Percentiles rank a stretch among this genome's conserved stretches.
These are phyloP conservation scores for Pezicula rhizophila DNA, from an alignment of 2,329 filamentous ascomycete species.

Conservation along the genomic window DNA sequence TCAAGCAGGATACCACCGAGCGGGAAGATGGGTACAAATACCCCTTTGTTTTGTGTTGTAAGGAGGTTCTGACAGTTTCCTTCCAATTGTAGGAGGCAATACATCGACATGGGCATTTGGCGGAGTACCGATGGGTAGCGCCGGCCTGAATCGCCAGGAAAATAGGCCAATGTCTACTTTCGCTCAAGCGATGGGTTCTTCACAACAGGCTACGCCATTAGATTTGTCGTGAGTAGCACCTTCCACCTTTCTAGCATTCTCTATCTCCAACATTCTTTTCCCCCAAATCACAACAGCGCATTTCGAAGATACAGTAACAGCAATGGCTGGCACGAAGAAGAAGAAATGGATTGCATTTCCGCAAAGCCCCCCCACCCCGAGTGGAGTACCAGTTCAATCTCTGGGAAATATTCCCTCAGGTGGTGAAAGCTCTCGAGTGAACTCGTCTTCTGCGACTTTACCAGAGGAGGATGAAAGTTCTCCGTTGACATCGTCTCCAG, in stretches of 20 bases:
- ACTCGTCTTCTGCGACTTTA: no score
- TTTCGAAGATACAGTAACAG: no score
- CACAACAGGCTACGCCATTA: conserved; percentile 54
- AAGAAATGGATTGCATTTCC: no score
- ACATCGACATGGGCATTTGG: conserved; percentile 53
- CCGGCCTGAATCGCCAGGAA: conserved; percentile 45
- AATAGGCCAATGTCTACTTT: conserved; percentile 58
- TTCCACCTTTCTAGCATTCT: conserved; percentile 11
- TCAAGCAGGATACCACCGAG: conserved; percentile 58
- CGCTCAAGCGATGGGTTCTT: conserved; percentile 57
- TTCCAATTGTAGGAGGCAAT: conserved; percentile 11
- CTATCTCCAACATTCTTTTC: not conserved
- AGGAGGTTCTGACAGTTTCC: not conserved
- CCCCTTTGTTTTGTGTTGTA: conserved; percentile 1
- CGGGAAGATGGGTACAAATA: conserved; percentile 55
- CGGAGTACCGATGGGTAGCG: conserved; percentile 53
- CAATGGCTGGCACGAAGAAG: no score
- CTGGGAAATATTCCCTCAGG: no score
- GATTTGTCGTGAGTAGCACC: conserved; percentile 56
- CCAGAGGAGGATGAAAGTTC: no score
- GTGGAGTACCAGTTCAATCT: no score
- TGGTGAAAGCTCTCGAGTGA: no score
- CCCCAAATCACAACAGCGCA: no score
- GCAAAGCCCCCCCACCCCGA: no score
- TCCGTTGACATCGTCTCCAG: no score